Conservation (phyloP, 2,329 filamentous ascomycete genomes). For the Aspergillus ibericus region DNA sequence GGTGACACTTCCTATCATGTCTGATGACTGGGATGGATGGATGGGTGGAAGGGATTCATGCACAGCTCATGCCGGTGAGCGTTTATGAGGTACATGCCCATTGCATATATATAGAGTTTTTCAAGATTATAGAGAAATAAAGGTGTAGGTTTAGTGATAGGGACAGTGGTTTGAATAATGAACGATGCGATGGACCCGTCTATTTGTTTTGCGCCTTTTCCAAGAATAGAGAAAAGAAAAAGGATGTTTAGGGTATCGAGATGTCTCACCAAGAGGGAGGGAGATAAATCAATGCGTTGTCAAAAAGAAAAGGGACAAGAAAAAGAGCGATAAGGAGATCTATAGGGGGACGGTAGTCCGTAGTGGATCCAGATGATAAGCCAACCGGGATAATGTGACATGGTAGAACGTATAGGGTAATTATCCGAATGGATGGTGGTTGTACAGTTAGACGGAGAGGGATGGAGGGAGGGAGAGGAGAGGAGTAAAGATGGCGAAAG, state of each 20-base stretch:
- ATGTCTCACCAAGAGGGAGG: background rate
- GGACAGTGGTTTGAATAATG: slow-evolving; percentile 4
- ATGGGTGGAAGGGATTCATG: background rate
- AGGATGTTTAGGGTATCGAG: background rate
- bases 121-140: background rate
- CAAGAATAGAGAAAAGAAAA: background rate
- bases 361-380: no score
- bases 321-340: background rate
- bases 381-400: no score
- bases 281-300: background rate
- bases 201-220: background rate
- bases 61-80: slow-evolving; percentile 1
- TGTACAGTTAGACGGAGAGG: background rate
- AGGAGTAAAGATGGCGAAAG: background rate
- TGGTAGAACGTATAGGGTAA: no score
- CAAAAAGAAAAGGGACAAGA: background rate
- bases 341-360: background rate
- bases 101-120: slow-evolving; percentile 7
- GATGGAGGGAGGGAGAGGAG: background rate
- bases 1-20: background rate
- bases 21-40: slow-evolving; percentile 3
- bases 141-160: background rate
- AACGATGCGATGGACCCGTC: slow-evolving; percentile 3
- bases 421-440: background rate
- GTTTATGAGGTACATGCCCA: slow-evolving; percentile 1